A percentile compares a stretch with the other conserved stretches of the same genome.
phyloP scores from a whole-genome alignment of 768 basidiomycete species.

The Amanita jacksonii region DNA sequence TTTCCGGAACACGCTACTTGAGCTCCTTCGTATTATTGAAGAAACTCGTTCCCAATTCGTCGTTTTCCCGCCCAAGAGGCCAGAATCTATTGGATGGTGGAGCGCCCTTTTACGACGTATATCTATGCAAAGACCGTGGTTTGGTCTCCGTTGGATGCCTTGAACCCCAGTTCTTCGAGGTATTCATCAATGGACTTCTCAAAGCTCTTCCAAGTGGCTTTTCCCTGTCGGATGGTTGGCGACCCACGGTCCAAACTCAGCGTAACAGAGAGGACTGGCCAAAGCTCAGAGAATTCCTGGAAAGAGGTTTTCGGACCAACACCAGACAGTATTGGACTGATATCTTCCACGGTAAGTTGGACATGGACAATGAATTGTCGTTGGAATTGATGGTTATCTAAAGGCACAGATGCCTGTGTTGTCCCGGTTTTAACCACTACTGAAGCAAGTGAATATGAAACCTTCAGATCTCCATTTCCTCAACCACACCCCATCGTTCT shows the following conservation, averaged over 20 bases:
- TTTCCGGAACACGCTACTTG: slow-evolving; percentile 73
- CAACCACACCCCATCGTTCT: slow-evolving; percentile 21
- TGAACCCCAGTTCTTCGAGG: slow-evolving; percentile 62
- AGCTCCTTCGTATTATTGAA: slow-evolving; percentile 61
- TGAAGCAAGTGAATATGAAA: slow-evolving; percentile 44
- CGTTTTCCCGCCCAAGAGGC: slow-evolving; percentile 38
- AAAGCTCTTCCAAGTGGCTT: slow-evolving; percentile 37
- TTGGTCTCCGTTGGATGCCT: slow-evolving; percentile 75
- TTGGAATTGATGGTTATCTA: too few relatives aligned
- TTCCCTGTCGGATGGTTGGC: slow-evolving; percentile 41
- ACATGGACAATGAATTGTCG: too few relatives aligned
- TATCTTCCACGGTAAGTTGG: slow-evolving; percentile 50
- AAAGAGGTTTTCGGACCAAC: slow-evolving; percentile 49
- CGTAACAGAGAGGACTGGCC: slow-evolving; percentile 44
- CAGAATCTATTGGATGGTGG: slow-evolving; percentile 64
- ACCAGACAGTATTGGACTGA: slow-evolving; percentile 61
- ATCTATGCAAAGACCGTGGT: slow-evolving; percentile 59
- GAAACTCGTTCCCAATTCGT: slow-evolving; percentile 22
- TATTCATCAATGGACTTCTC: slow-evolving; percentile 48
- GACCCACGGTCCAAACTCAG: slow-evolving; percentile 38
- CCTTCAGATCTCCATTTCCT: slow-evolving; percentile 42
- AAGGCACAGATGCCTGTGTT: slow-evolving; percentile 66
- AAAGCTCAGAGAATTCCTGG: slow-evolving; percentile 44
- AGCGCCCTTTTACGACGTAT: slow-evolving; percentile 69
- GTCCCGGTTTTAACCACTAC: slow-evolving; percentile 55